phyloP scores from a whole-genome alignment of 805 yeast species.

The Wickerhamiella slavikovae region DNA sequence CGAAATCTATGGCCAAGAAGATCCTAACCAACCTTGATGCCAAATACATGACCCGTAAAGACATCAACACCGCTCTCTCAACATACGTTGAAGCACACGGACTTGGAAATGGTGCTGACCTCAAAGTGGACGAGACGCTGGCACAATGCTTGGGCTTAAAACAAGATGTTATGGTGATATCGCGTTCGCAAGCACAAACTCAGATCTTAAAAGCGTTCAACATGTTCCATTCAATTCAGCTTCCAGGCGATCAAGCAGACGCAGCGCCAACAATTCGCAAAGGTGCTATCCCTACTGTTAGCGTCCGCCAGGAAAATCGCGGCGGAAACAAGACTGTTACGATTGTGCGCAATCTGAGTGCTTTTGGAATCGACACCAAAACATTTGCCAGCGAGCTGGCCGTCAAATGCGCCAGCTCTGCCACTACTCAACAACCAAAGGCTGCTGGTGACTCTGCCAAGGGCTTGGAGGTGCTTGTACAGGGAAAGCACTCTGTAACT shows the following conservation, averaged over 20 bases:
- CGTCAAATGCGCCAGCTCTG: constrained; percentile 73
- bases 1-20: constrained; percentile 11
- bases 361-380: constrained; percentile 42
- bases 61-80: constrained; percentile 32
- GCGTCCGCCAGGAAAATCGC: constrained; percentile 49
- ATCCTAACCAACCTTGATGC: constrained; percentile 8
- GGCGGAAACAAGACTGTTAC: constrained; percentile 72
- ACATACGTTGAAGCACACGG: constrained; percentile 34
- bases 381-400: constrained; percentile 47
- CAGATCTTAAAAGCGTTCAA: constrained; percentile 26
- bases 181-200: constrained; percentile 20
- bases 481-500: constrained; percentile 61
- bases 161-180: constrained; percentile 12
- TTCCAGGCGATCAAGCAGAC: constrained; percentile 23
- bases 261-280: constrained; percentile 23
- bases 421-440: too few species aligned
- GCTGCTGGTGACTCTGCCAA: constrained; percentile 28
- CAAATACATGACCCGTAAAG: constrained; percentile 30
- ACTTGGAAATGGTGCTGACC: constrained; percentile 29
- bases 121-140: constrained; percentile 36
- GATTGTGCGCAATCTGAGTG: constrained; percentile 45
- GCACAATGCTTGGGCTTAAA: constrained; percentile 23
- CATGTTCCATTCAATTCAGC: constrained; percentile 26
- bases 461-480: constrained; percentile 57
- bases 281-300: constrained; percentile 50